phyloP scores from a whole-genome alignment of 257 asterid species.

The Przewalskia tangutica region DNA sequence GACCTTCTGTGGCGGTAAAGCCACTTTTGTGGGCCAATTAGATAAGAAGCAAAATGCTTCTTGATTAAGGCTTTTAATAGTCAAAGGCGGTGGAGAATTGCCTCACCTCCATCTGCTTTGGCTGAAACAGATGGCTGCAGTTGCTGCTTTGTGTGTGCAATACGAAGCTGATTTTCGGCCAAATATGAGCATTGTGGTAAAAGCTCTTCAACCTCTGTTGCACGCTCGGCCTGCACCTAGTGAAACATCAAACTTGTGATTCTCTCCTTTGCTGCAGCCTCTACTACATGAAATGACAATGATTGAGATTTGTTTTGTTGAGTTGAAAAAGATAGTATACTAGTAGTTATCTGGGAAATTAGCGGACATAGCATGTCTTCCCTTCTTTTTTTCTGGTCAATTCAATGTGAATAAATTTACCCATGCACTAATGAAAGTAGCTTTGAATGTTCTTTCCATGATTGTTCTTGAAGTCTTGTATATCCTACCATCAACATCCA shows the following conservation, averaged over 20 bases:
- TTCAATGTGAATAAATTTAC: constrained; percentile 1
- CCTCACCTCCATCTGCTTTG: too few species aligned
- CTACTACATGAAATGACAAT: background rate
- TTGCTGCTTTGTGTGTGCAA: constrained; percentile 72
- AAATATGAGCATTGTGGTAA: constrained; percentile 22
- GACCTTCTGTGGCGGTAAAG: too few species aligned
- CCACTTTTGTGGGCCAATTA: too few species aligned
- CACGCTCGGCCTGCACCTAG: constrained; percentile 46
- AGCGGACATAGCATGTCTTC: background rate
- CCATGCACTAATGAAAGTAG: background rate
- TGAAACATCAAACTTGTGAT: constrained; percentile 25
- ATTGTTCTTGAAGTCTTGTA: background rate
- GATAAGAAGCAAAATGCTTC: too few species aligned
- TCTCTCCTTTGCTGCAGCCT: background rate
- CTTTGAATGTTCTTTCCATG: background rate
- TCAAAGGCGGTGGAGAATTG: too few species aligned
- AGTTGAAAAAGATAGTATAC: constrained; percentile 3
- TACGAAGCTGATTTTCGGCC: constrained; percentile 73
- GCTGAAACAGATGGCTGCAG: constrained; percentile 66
- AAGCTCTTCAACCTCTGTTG: constrained; percentile 71
- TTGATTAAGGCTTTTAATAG: too few species aligned
- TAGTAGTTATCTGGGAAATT: background rate
- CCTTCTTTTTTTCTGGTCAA: background rate
- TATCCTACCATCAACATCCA: too few species aligned
- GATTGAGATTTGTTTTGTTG: constrained; percentile 5